phyloP scores from a whole-genome alignment of 1,139 yeast species.

The Debaryomycetaceae sp. region DNA sequence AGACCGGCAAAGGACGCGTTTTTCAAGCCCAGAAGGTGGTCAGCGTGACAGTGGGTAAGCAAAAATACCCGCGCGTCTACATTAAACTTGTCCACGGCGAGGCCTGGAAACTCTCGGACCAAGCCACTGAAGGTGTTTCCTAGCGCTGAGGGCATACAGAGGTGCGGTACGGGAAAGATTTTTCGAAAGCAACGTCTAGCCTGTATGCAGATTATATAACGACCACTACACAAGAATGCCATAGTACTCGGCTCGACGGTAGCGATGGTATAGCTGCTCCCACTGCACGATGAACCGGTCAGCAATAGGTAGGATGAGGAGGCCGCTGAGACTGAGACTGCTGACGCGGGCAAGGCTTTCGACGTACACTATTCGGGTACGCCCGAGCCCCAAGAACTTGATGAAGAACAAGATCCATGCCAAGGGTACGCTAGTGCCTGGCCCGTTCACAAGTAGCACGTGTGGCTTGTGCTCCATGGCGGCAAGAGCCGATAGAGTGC shows the following conservation, averaged over 20 bases:
- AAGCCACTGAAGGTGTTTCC: slow-evolving; percentile 18
- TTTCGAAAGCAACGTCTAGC: too few species aligned
- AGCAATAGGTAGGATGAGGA: slow-evolving; percentile 53
- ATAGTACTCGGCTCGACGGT: slow-evolving; percentile 60
- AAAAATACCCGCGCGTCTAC: slow-evolving; percentile 18
- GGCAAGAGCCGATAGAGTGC: slow-evolving; percentile 15
- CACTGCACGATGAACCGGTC: slow-evolving; percentile 86
- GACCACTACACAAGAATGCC: slow-evolving; percentile 54
- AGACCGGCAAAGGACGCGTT: slow-evolving; percentile 26
- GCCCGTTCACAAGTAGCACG: slow-evolving; percentile 73
- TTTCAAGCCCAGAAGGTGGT: slow-evolving; percentile 43
- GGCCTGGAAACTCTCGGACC: slow-evolving; percentile 23
- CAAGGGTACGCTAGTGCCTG: slow-evolving; percentile 81
- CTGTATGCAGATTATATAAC: too few species aligned
- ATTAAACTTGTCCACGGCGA: slow-evolving; percentile 36
- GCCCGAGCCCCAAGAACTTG: slow-evolving; percentile 40
- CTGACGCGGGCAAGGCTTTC: slow-evolving; percentile 86
- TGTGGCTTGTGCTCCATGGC: slow-evolving; percentile 26
- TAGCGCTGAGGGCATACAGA: background rate
- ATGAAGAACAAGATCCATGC: slow-evolving; percentile 51
- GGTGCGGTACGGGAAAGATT: background rate
- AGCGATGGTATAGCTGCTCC: slow-evolving; percentile 47
- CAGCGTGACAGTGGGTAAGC: slow-evolving; percentile 48
- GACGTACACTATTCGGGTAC: slow-evolving; percentile 59
- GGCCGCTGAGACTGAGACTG: slow-evolving; percentile 67